These are phyloP conservation scores for Tylopilus intermedius DNA, from an alignment of 768 basidiomycete species.

Conservation along the genomic window DNA sequence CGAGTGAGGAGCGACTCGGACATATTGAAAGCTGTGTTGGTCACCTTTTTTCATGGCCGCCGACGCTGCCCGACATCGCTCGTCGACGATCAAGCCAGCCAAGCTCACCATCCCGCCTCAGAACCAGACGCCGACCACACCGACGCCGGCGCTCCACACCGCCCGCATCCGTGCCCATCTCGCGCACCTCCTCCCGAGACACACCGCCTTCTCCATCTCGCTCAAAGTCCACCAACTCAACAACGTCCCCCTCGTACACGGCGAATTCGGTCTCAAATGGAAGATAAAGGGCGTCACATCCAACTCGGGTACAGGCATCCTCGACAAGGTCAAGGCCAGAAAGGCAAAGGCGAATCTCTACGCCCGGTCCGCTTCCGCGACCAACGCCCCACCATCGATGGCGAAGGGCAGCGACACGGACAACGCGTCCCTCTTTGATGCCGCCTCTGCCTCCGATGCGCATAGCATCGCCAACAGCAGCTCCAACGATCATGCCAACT, in stretches of 20 bases:
- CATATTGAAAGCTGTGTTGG: neutral
- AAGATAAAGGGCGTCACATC: conserved; percentile 58
- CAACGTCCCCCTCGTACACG: conserved; percentile 66
- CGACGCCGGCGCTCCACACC: neutral
- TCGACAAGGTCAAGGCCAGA: conserved; percentile 35
- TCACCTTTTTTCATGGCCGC: neutral
- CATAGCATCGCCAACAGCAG: conserved; percentile 28
- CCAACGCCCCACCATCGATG: neutral
- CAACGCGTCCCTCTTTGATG: conserved; percentile 23
- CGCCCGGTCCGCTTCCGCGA: neutral
- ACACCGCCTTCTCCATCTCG: conserved; percentile 60
- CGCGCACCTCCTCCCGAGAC: conserved; percentile 55
- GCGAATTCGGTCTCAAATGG: conserved; percentile 69
- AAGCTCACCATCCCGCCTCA: neutral
- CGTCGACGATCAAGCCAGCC: conserved; percentile 1
- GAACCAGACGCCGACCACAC: neutral
- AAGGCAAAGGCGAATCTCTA: conserved; percentile 13
- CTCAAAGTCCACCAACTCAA: conserved; percentile 62
- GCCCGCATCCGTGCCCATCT: conserved; percentile 51
- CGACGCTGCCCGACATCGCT: conserved; percentile 2
- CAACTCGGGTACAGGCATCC: conserved; percentile 37
- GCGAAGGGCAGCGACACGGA: conserved; percentile 23
- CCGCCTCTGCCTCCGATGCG: conserved; percentile 23
- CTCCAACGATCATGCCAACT: conserved; percentile 16
- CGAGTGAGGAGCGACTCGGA: neutral